phyloP scores from a whole-genome alignment of 73 alveolate species.

The Paramecium sexaurelia region DNA sequence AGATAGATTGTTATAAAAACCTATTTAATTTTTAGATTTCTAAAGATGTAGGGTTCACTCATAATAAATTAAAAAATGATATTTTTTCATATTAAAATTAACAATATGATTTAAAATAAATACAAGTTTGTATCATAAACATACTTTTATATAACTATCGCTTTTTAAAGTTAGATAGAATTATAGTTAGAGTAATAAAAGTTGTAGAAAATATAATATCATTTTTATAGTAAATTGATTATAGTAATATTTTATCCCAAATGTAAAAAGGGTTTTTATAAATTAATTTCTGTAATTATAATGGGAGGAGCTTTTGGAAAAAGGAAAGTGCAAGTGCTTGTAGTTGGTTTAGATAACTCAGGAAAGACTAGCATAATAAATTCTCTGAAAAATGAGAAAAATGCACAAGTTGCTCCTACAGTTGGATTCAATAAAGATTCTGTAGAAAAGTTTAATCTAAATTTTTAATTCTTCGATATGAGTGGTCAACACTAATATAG shows the following conservation, averaged over 20 bases:
- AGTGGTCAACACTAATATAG: slow-evolving; percentile 75
- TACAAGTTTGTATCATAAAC: too few species aligned
- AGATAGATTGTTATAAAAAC: not conserved
- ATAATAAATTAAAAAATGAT: not conserved
- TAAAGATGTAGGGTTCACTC: not conserved
- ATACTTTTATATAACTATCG: too few species aligned
- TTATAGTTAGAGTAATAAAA: too few species aligned
- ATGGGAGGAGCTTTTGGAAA: slow-evolving; percentile 79
- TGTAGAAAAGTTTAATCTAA: slow-evolving; percentile 68
- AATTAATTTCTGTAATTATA: not conserved
- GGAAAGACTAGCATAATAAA: slow-evolving; percentile 78
- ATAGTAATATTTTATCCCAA: too few species aligned
- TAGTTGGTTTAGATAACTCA: slow-evolving; percentile 79
- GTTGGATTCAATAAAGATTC: slow-evolving; percentile 75
- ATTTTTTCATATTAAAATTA: too few species aligned
- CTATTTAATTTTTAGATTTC: not conserved
- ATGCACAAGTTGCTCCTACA: slow-evolving; percentile 75
- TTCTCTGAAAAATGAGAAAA: slow-evolving; percentile 67
- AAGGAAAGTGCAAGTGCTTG: slow-evolving; percentile 73
- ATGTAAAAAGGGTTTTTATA: too few species aligned
- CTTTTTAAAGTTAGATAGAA: too few species aligned
- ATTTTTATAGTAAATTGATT: too few species aligned
- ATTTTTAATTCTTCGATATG: slow-evolving; percentile 78
- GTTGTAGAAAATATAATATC: too few species aligned
- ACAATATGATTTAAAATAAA: too few species aligned